Evolutionary conservation across 352 stramenopile species (phyloP).

Genomic region (Aphanomyces euteiches): DNA sequence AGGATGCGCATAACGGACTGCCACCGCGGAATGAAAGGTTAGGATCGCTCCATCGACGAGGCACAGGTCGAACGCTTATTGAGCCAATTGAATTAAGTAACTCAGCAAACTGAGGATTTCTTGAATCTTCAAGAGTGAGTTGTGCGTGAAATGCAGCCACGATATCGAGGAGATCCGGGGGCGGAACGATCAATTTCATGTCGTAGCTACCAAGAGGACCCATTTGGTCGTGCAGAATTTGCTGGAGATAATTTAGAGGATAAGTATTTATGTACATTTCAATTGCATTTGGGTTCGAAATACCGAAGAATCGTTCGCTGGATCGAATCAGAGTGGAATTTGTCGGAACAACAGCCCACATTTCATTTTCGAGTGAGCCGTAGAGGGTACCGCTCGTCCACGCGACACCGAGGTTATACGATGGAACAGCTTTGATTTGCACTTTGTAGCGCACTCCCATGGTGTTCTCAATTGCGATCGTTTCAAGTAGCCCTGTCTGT

Average conservation of each 20-base stretch:
- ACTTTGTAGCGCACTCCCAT: constrained; percentile 1
- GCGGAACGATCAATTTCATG: constrained; percentile 10
- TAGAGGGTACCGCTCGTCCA: constrained; percentile 8
- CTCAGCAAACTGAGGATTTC: neutral
- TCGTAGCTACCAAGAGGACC: constrained; percentile 20
- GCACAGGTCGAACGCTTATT: neutral
- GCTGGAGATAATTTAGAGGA: constrained; percentile 1
- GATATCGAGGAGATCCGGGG: neutral
- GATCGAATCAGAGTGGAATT: constrained; percentile 6
- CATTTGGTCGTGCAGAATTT: neutral
- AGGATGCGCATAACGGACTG: neutral
- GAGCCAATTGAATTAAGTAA: neutral
- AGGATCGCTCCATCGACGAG: neutral
- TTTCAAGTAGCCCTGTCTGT: constrained; percentile 7
- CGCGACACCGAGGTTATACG: neutral
- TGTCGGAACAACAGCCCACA: constrained; percentile 5
- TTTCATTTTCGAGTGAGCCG: constrained; percentile 14
- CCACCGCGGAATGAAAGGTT: constrained; percentile 11
- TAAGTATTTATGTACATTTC: constrained; percentile 19
- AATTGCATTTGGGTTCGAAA: neutral
- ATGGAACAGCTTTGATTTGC: constrained; percentile 16
- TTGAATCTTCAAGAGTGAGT: neutral
- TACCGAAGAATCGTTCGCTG: constrained; percentile 1
- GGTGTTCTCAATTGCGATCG: constrained; percentile 16
- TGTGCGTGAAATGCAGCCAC: neutral